Base-by-base conservation (phyloP, 495 filamentous ascomycete genomes). In the Staphylotrichum tortipilum region DNA sequence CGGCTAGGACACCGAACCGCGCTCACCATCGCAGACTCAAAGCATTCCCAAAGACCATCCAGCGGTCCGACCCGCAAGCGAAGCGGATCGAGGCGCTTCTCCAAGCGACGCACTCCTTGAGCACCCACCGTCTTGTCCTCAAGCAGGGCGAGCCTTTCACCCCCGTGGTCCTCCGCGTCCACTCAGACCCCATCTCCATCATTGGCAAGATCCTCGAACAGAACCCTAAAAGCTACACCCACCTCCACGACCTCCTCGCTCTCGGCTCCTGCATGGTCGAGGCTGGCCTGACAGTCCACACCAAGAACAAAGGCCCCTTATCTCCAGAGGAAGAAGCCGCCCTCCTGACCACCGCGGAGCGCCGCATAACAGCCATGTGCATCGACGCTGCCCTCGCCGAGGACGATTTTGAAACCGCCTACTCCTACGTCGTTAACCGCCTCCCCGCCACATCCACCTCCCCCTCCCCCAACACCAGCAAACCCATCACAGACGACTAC, bases 371-470 rank as follows among this genome's bases (percentile, higher is more conserved):
- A 26, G 84, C 84, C 44, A 88, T 95, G 79, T 90, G 91, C 57
- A 84, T 97, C 36, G 83, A 91, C 56, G 83, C 89, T 5, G 88
- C 91, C 24, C 78, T 97, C 1, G 69, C 74, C 5, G 87, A 90
- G 62, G 80, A 92, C 57, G 92, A 98, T 60, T 97, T 97, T 55
- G 91, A 94, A 54, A 97, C 94, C 1, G 94, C 94, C 19, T 97
- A 97, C 68, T 94, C 89, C 11, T 95, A 92, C 68, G 85, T 95
- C 29, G 79, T 94, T 50, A 95, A 79, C 56, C 74, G 78, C 9
- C 63, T 85, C 12, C 55, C 65, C 23, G 33, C 54, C 52, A 12
- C 19, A 46, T 4, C 39, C 28, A 33, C 50, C 34, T 39, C 26
- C 15, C 34, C 50, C n/a, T 9, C 8, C 14, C 17, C 9, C 31